These are phyloP conservation scores for Cadophora luteo-olivacea DNA, from an alignment of 2,329 filamentous ascomycete genomes.

Conservation along the genomic window DNA sequence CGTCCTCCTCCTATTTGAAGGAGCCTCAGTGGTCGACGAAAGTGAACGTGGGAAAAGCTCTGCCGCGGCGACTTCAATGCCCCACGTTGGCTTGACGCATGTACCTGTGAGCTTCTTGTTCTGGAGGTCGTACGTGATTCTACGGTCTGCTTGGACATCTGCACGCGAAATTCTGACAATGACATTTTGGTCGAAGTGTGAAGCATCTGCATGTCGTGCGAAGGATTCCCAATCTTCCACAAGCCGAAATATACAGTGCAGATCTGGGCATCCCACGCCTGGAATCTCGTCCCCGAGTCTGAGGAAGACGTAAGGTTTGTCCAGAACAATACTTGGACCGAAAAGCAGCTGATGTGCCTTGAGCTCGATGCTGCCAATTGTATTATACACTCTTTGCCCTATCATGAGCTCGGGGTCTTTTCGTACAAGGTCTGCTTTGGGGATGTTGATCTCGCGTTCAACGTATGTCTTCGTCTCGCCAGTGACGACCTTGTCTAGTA, in stretches of 20 bases:
- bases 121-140: slow-evolving; percentile 17
- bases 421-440: slow-evolving; percentile 12
- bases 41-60: slow-evolving; percentile 1
- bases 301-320: slow-evolving; percentile 19
- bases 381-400: slow-evolving; percentile 9
- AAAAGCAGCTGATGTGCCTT: slow-evolving; percentile 18
- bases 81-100: slow-evolving; percentile 1
- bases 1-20: background rate
- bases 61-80: slow-evolving; percentile 11
- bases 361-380: background rate
- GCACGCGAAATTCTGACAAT: background rate
- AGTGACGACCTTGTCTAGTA: slow-evolving; percentile 15
- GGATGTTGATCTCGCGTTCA: slow-evolving; percentile 18
- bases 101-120: background rate
- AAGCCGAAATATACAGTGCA: slow-evolving; percentile 19
- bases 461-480: slow-evolving; percentile 17
- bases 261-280: slow-evolving; percentile 22
- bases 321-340: background rate
- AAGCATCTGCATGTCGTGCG: background rate
- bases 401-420: slow-evolving; percentile 18
- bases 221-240: slow-evolving; percentile 10
- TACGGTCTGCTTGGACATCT: background rate
- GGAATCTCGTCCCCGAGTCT: slow-evolving; percentile 24
- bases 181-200: slow-evolving; percentile 12
- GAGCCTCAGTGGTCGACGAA: background rate